Evolutionary conservation across 129 eudicot species (phyloP).

Genomic region (Artemisia annua): DNA sequence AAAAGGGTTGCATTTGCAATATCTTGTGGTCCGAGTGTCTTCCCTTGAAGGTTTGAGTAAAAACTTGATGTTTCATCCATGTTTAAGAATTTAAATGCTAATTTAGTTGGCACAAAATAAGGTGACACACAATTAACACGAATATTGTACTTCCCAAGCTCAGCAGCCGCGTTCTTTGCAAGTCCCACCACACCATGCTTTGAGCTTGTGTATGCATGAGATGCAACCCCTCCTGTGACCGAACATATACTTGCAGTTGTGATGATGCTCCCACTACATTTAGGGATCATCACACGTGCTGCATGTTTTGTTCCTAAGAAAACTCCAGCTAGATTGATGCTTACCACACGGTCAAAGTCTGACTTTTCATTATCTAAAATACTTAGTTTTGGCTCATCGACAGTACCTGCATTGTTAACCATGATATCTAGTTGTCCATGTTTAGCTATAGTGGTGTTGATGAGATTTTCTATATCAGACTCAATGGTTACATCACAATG

Average conservation of each 20-base stretch:
- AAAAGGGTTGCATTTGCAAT: too few species aligned
- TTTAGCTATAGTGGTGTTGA: too few species aligned
- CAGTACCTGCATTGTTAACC: too few species aligned
- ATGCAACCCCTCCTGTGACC: constrained; percentile 24
- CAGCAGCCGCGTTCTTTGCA: constrained; percentile 35
- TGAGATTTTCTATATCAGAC: too few species aligned
- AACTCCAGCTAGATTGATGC: constrained; percentile 24
- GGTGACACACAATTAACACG: constrained; percentile 52
- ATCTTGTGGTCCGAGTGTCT: too few species aligned
- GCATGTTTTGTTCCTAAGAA: constrained; percentile 42
- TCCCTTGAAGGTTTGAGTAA: constrained; percentile 29
- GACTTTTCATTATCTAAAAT: too few species aligned
- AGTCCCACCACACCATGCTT: constrained; percentile 56
- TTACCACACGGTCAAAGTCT: too few species aligned
- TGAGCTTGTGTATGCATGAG: constrained; percentile 47
- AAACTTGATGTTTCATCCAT: constrained; percentile 17
- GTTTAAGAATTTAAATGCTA: constrained; percentile 15
- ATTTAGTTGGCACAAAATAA: constrained; percentile 14
- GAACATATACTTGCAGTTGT: too few species aligned
- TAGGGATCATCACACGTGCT: too few species aligned
- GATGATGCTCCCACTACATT: constrained; percentile 33
- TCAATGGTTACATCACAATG: too few species aligned
- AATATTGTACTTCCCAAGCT: constrained; percentile 38
- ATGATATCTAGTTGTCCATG: too few species aligned
- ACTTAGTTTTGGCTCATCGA: too few species aligned